Evolutionary conservation across 1,284 basidiomycete genomes (phyloP), one percentile per base, ranked within the genome.

Genomic region (Exsudoporus floridanus): DNA sequence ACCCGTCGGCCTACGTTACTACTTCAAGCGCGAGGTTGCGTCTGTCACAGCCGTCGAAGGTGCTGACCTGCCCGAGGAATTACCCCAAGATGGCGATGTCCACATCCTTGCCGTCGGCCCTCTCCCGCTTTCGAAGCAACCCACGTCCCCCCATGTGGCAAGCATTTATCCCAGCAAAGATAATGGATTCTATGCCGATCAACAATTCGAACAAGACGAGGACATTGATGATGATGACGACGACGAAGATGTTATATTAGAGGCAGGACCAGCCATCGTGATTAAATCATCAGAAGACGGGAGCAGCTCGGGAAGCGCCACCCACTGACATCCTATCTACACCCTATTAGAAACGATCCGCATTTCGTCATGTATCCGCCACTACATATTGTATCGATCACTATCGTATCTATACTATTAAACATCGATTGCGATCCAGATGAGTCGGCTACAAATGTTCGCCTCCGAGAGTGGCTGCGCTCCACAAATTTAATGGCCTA

Each of bases 1-100:
- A 48, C 95, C 95, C 0, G 92, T 98, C 33, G 90, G 88, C 3
- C 73, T 97, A 54, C 81, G 92, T 53, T 91, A 87, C 63, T 87
- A 78, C 75, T 90, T 87, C 72, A 77, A 77, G 59, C 74, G 76
- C 37, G 74, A 80, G 49, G 80, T 79, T 7, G 77, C 74, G 18
- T 77, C 75, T 14, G 79, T 74, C 42, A 77, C 75, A 36, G 75
- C 76, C 14, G 75, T 74, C 28, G 75, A 77, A 41, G 74, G 66
- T 21, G 68, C 62, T 5, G 71, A 64, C 55, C 40, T 49, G 3
- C 56, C 57, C 39, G 57, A 57, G 2, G 60, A 60, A 8, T 42
- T 57, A 2, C 52, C 68, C 30, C 67, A 70, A n/a, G 77, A 74
- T 30, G 70, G 64, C 10, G 76, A 74, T 18, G 81, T 82, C 58